Evolutionary conservation across 208 protist species (phyloP), one percentile per base, ranked within the genome.

Genomic region (Phytomonas sp.): DNA sequence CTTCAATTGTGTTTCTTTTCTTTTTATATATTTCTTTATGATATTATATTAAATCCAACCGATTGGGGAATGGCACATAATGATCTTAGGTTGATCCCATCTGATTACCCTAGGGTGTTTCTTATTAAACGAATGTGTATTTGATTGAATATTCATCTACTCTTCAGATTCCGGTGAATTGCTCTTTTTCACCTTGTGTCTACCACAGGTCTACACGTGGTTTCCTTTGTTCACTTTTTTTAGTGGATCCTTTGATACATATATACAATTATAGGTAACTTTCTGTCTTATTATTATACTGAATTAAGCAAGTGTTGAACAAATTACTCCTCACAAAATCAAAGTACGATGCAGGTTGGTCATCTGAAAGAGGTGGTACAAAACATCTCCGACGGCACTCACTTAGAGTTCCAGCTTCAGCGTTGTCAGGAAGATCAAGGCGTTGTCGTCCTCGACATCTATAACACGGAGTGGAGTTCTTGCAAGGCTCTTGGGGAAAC

Each of bases 391-490:
- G 77, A 71, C 16, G 86, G 86, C 34, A 32, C 77, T 16, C 84
- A 94, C 68, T 78, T 94, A 52, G 84, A 96, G 68, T 70, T 80
- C 49, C 86, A 94, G 75, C 78, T 94, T 70, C 83, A 91, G 67
- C 68, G 92, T 23, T 84, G 81, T 19, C 82, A 94, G 71, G 84
- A 85, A 30, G 87, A 94, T 42, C 86, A 94, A 67, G 89, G 92
- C 33, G 89, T 96, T 16, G 79, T 75, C 4, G 84, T 96, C 66
- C 81, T 96, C 29, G 92, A 96, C 63, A 67, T 94, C 31, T 96
- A 94, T 80, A 93, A 90, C 77, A 78, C 79, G 2, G 89, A 94
- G 70, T 96, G 92, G 92, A 86, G 92, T n/a, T 63, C 77, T 70
- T 88, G 81, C 72, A 94, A 93, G 76, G 87, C 86, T 16, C 78